Base-by-base conservation (phyloP, 345 rosid genomes). In the Ceriops zippeliana region DNA sequence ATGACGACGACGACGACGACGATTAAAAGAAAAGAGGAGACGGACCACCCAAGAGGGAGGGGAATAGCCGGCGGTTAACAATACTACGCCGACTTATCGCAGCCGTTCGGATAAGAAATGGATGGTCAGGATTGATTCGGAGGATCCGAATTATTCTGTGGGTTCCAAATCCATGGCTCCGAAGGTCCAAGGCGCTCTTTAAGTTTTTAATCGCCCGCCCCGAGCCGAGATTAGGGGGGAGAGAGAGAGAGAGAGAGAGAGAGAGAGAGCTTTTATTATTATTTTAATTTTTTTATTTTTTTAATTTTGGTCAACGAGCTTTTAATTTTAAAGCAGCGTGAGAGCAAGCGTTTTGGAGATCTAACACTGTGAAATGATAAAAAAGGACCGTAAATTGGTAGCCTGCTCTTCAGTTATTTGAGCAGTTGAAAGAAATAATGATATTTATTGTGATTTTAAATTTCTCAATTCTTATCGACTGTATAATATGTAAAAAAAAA, bases 61-160 rank as follows among this genome's bases (percentile, higher is more conserved):
- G 60, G 8, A 7, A 51, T 8, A 60, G 49, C 19, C 49, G 47
- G 76, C 49, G 47, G 76, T 61, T 34, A 73, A 62, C 27, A 7
- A 22, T 22, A 22, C 61, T 35, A 24, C 28, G 42, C 71, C 62
- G 76, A 60, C 54, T 60, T 42, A 27, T 22, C 4, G 13, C 19
- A 9, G 46, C 51, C 63, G 67, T 52, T 61, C 26, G 70, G 67
- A 37, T 21, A n/a, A 21, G 9, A 1, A 49, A n/a, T 67, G 27
- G 30, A 67, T 11, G 68, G 76, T 52, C 9, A 5, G 7, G 66
- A 67, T 67, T 67, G 11, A 67, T 67, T 61, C 24, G 37, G 7
- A 58, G 11, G 63, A 53, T 37, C 63, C 76, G 63, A 62, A 52
- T 51, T 6, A 52, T 51, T 2, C 21, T n/a, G 20, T 32, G 51